phyloP scores from a whole-genome alignment of 495 filamentous ascomycete genomes.

The Astrocystis sublimbata region DNA sequence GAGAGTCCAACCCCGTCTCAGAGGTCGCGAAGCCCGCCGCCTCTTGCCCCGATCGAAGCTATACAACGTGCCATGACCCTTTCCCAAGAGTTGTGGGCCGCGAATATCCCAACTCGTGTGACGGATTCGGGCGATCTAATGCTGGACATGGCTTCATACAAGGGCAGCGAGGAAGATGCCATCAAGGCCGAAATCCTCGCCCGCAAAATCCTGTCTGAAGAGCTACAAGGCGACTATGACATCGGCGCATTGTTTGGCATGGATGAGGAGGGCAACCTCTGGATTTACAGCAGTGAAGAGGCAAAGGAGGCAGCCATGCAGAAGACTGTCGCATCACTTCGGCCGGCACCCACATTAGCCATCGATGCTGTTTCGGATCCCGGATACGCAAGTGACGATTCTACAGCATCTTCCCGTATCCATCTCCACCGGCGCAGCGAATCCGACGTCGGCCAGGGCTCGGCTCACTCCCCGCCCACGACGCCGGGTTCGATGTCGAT shows the following conservation, averaged over 20 bases:
- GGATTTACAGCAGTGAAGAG: constrained; percentile 98
- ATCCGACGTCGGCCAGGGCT: constrained; percentile 68
- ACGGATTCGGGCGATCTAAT: constrained; percentile 94
- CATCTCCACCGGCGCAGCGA: constrained; percentile 54
- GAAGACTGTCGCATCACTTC: constrained; percentile 45
- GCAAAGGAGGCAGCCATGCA: constrained; percentile 76
- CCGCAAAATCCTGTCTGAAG: constrained; percentile 92
- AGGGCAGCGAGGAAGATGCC: constrained; percentile 87
- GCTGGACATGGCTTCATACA: constrained; percentile 98
- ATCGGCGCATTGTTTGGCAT: constrained; percentile 93
- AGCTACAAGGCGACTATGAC: constrained; percentile 92
- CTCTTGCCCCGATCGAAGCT: constrained; percentile 71
- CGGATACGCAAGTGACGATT: constrained; percentile 84
- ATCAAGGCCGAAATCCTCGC: constrained; percentile 88
- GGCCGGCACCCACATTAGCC: constrained; percentile 51
- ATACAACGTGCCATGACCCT: constrained; percentile 79
- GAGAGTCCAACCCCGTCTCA: constrained; percentile 43
- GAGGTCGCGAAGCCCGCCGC: constrained; percentile 74
- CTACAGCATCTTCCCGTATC: constrained; percentile 34
- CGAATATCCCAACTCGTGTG: constrained; percentile 89
- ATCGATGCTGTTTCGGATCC: constrained; percentile 86
- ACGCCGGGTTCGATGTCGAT: constrained; percentile 63
- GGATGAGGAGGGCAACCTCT: constrained; percentile 92
- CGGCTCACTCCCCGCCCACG: constrained; percentile 72
- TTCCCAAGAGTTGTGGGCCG: constrained; percentile 81